Percentiles rank a stretch among this genome's conserved stretches.
Conservation (phyloP, 768 basidiomycete genomes). For the Mycena venus region DNA sequence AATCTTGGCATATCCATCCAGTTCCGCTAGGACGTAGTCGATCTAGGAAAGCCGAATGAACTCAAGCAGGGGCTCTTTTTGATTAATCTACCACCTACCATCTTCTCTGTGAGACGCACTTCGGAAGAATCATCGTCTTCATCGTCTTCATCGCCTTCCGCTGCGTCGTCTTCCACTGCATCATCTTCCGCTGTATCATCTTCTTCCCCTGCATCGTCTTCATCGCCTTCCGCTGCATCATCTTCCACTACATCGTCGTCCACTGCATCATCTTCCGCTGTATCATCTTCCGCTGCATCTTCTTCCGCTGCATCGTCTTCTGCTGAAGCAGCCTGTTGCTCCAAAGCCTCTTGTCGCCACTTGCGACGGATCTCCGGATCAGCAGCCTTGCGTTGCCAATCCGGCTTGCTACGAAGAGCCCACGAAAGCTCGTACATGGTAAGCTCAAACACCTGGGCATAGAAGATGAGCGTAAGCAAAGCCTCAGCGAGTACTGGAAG, state of each 20-base stretch:
- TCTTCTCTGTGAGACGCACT: constrained; percentile 17
- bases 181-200: too few species aligned
- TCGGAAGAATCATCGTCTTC: too few species aligned
- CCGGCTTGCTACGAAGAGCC: constrained; percentile 22
- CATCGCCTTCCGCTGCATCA: too few species aligned
- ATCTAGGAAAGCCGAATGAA: constrained; percentile 24
- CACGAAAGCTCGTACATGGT: constrained; percentile 22
- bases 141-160: too few species aligned
- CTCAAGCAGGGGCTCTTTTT: background rate
- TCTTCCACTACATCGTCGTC: too few species aligned
- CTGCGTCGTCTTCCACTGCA: too few species aligned
- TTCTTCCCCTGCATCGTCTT: too few species aligned
- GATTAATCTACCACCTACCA: background rate
- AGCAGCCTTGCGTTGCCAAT: constrained; percentile 13
- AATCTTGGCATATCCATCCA: constrained; percentile 34
- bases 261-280: too few species aligned
- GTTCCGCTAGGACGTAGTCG: constrained; percentile 37
- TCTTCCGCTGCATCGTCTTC: too few species aligned
- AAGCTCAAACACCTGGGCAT: constrained; percentile 19
- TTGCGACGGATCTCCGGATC: constrained; percentile 20
- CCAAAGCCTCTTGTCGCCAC: constrained; percentile 23
- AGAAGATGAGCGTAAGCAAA: constrained; percentile 7
- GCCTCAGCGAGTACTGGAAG: too few species aligned
- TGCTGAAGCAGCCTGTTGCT: background rate
- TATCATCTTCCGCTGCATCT: too few species aligned